Base-by-base conservation (phyloP, 495 filamentous ascomycete genomes). In the Hyaloscypha variabilis region DNA sequence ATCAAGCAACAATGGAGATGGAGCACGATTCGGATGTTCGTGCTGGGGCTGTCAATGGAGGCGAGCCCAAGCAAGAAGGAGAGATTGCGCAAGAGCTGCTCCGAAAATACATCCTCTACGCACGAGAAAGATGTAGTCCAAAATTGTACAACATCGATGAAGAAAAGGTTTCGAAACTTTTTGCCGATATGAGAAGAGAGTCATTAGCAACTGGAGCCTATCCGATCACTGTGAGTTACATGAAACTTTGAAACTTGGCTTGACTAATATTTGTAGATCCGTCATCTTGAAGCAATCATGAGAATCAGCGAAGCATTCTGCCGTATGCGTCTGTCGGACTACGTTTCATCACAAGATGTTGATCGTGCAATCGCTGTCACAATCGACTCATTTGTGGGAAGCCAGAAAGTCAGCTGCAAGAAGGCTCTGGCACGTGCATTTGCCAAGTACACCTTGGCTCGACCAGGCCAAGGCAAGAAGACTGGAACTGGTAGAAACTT, bases 111-210 rank as follows among this genome's bases (percentile, higher is more conserved):
- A 98, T 99, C 71, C 84, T 98, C 39, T 98, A 97, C 73, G 94
- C 96, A 2, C 85, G 96, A 26, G 94, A 98, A 76, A 88, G 88
- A 68, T 96, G 92, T 77, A 83, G 84, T 64, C 96, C 96, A 34
- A 97, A 98, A 76, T 82, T 99, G 39, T 94, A 97, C 72, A 93
- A 98, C 75, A 97, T 99, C 78, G 96, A 99, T 72, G 91, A 96
- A 74, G 96, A 98, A 74, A 99, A 99, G 79, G 85, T 99, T 34
- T 91, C 96, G 17, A 83, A 93, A 50, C 82, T 99, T 2, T 99
- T 97, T 74, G 92, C 93, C 8, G 96, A 99, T 79, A 97, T 99
- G 93, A 83, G 95, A 62, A 83, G 93, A 55, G 95, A 99, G 77
- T 91, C 87, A 34, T 77, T 97, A 56, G 94, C 94, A 0, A 98